Evolutionary conservation across 768 basidiomycete species (phyloP).

Genomic region (Termitomyces sp.): DNA sequence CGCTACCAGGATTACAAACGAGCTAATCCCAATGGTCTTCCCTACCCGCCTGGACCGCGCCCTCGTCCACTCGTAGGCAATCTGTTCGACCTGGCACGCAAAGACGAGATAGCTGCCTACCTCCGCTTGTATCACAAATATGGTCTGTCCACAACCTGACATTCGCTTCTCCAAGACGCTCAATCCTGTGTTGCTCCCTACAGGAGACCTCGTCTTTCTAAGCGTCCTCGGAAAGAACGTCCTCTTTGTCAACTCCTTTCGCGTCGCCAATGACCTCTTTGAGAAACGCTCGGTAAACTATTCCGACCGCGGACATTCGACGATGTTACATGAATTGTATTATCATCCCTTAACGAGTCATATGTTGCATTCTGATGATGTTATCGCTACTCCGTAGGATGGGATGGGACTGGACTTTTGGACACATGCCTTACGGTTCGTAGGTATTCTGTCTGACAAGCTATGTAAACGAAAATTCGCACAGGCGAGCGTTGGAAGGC

Average conservation of each 20-base stretch:
- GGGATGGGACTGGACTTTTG: constrained; percentile 46
- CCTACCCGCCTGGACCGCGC: constrained; percentile 50
- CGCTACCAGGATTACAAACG: neutral
- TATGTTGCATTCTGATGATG: neutral
- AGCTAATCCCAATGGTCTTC: constrained; percentile 19
- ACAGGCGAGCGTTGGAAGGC: constrained; percentile 45
- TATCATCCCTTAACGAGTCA: constrained; percentile 7
- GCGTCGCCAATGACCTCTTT: constrained; percentile 43
- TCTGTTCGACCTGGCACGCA: constrained; percentile 37
- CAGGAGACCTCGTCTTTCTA: constrained; percentile 52
- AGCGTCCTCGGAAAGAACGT: constrained; percentile 43
- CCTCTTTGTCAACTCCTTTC: constrained; percentile 37
- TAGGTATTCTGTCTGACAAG: neutral
- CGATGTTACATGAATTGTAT: constrained; percentile 47
- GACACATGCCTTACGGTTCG: constrained; percentile 47
- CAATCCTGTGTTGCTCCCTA: neutral
- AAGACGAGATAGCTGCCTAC: constrained; percentile 35
- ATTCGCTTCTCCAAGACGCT: neutral
- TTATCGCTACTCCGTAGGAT: constrained; percentile 16
- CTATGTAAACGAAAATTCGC: neutral
- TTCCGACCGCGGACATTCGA: constrained; percentile 42
- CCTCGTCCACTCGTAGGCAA: constrained; percentile 50
- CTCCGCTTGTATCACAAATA: constrained; percentile 32
- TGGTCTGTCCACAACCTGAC: constrained; percentile 21
- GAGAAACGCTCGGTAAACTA: constrained; percentile 52